These are phyloP conservation scores for Olyra latifolia DNA, from an alignment of 176 grass and related monocot species.

Conservation along the genomic window DNA sequence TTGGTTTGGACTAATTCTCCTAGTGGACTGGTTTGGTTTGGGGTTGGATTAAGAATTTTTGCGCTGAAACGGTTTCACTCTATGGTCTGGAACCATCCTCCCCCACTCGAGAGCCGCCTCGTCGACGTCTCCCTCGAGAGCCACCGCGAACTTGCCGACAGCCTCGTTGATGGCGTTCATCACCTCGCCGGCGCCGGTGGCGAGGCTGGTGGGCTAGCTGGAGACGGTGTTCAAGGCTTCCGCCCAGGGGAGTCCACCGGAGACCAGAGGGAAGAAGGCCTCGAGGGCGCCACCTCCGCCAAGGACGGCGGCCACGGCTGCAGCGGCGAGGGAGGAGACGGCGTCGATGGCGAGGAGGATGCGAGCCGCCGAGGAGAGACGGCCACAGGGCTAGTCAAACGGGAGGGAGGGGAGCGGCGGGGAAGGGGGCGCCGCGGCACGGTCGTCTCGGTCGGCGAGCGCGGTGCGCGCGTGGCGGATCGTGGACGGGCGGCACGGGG, in stretches of 20 bases:
- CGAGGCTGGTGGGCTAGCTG: conserved; percentile 23
- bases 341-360: conserved; percentile 57
- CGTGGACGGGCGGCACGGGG: not conserved
- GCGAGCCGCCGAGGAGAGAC: conserved; percentile 33
- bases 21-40: no score
- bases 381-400: conserved; percentile 23
- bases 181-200: conserved; percentile 28
- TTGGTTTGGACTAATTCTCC: no score
- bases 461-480: conserved; percentile 28
- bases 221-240: conserved; percentile 60
- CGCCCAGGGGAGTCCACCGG: conserved; percentile 50
- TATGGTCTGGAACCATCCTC: no score
- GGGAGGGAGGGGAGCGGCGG: conserved; percentile 26
- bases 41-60: no score
- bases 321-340: conserved; percentile 47
- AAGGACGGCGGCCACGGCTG: conserved; percentile 46
- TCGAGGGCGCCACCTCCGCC: not conserved
- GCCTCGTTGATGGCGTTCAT: conserved; percentile 48
- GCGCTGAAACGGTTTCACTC: no score
- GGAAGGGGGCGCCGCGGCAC: not conserved
- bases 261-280: not conserved
- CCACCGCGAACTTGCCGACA: conserved; percentile 24
- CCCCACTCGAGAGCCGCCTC: conserved; percentile 38
- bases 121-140: conserved; percentile 10
- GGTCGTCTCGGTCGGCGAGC: conserved; percentile 8